A percentile compares a stretch with the other conserved stretches of the same genome.
phyloP scores from a whole-genome alignment of 805 yeast genomes.

The Zygosaccharomyces siamensis region DNA sequence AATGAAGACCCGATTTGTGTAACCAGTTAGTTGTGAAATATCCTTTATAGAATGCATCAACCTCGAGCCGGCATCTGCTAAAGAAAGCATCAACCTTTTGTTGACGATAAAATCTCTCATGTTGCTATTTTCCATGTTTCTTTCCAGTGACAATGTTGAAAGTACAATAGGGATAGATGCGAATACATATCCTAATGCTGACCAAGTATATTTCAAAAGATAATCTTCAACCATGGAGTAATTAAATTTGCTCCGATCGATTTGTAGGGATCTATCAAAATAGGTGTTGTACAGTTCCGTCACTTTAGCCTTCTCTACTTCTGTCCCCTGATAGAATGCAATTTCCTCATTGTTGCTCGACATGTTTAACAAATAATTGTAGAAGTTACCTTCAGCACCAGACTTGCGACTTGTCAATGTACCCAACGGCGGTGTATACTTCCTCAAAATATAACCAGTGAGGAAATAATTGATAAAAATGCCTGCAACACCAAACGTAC shows the following conservation, averaged over 20 bases:
- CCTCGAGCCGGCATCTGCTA: slow-evolving; percentile 93
- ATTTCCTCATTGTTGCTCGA: slow-evolving; percentile 90
- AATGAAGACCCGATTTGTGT: slow-evolving; percentile 78
- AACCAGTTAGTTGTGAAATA: slow-evolving; percentile 84
- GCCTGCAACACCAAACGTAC: slow-evolving; percentile 79
- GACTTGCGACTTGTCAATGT: slow-evolving; percentile 67
- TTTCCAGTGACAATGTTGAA: slow-evolving; percentile 39
- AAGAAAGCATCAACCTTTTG: slow-evolving; percentile 80
- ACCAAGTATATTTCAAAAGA: slow-evolving; percentile 87
- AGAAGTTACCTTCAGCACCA: slow-evolving; percentile 80
- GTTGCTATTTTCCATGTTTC: slow-evolving; percentile 45
- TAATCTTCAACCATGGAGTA: slow-evolving; percentile 81
- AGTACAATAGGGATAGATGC: slow-evolving; percentile 84
- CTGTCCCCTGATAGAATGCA: slow-evolving; percentile 87
- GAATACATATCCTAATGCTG: slow-evolving; percentile 88
- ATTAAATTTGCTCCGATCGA: slow-evolving; percentile 54
- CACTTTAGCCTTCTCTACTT: slow-evolving; percentile 67
- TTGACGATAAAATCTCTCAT: slow-evolving; percentile 88
- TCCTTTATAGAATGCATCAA: slow-evolving; percentile 93
- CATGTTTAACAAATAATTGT: slow-evolving; percentile 78
- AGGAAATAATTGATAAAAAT: slow-evolving; percentile 74
- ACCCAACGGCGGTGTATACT: slow-evolving; percentile 81
- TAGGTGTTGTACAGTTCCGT: slow-evolving; percentile 53
- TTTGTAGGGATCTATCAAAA: slow-evolving; percentile 48
- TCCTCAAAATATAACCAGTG: slow-evolving; percentile 70